These are phyloP conservation scores for Rhazya stricta DNA, from an alignment of 257 asterid species.

Conservation along the genomic window DNA sequence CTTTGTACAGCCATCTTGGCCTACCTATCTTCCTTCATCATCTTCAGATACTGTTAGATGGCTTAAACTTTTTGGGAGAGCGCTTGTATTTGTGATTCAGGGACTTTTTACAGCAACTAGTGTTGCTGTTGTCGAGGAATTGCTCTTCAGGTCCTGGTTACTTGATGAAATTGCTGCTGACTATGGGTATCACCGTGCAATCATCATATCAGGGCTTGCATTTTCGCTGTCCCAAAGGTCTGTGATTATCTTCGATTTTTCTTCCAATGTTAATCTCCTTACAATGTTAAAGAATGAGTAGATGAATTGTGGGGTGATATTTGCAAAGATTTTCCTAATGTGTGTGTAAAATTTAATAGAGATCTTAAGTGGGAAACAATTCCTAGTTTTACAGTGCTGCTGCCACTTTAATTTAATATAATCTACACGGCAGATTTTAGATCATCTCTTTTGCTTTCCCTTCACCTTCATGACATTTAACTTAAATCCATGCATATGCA, in stretches of 20 bases:
- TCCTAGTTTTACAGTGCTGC: not conserved
- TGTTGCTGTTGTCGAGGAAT: slow-evolving; percentile 73
- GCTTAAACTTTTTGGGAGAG: slow-evolving; percentile 46
- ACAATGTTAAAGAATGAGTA: not conserved
- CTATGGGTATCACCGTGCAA: slow-evolving; percentile 68
- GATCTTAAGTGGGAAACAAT: not conserved
- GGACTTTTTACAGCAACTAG: slow-evolving; percentile 63
- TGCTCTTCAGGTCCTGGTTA: slow-evolving; percentile 89
- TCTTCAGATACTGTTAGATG: slow-evolving; percentile 43
- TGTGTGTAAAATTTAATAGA: not conserved
- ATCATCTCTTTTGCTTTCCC: not conserved
- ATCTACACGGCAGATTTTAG: not conserved
- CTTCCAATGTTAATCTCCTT: not conserved
- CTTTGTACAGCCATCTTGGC: slow-evolving; percentile 56
- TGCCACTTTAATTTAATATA: not conserved
- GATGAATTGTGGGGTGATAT: not conserved
- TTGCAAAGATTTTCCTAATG: not conserved
- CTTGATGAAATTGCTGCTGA: slow-evolving; percentile 86
- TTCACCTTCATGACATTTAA: not conserved
- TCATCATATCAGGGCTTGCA: slow-evolving; percentile 65
- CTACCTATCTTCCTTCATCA: slow-evolving; percentile 38
- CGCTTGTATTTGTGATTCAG: slow-evolving; percentile 41
- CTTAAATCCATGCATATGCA: not conserved
- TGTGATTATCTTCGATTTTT: slow-evolving; percentile 11
- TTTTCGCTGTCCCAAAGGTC: slow-evolving; percentile 85